These are phyloP conservation scores for Chlamydomonas incerta DNA, from an alignment of 139 green algal species.

Conservation along the genomic window DNA sequence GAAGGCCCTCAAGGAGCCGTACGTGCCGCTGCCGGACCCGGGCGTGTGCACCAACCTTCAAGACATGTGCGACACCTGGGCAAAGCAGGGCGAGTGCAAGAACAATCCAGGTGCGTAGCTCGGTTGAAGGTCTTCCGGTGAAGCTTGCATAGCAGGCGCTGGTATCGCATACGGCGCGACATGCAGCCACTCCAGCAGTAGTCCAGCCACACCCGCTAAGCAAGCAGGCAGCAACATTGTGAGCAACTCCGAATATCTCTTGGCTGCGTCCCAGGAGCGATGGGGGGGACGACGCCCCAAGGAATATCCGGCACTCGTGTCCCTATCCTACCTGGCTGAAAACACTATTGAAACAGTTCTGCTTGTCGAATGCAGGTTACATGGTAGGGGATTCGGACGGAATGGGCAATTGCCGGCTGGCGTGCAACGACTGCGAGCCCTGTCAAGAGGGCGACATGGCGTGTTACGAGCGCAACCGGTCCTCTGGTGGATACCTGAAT, in stretches of 20 bases:
- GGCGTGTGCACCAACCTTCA: background rate
- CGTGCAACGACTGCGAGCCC: background rate
- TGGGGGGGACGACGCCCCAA: no score
- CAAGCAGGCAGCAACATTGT: no score
- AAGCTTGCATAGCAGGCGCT: background rate
- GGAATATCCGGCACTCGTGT: no score
- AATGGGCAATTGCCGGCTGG: background rate
- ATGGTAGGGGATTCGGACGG: background rate
- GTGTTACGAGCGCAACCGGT: background rate
- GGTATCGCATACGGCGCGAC: no score
- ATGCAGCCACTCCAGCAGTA: no score
- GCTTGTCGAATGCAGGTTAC: background rate
- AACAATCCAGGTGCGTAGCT: background rate
- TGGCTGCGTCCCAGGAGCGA: no score
- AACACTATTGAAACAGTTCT: no score
- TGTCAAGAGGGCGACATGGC: background rate
- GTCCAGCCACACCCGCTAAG: no score
- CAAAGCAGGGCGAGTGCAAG: background rate
- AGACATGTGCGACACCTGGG: background rate
- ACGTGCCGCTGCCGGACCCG: background rate
- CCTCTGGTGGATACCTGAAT: background rate
- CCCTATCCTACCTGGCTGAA: no score
- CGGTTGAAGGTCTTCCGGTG: no score
- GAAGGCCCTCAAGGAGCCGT: background rate
- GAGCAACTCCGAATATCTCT: no score